Evolutionary conservation across 202 grass and related monocot genomes (phyloP).

Genomic region (Panicum hallii): DNA sequence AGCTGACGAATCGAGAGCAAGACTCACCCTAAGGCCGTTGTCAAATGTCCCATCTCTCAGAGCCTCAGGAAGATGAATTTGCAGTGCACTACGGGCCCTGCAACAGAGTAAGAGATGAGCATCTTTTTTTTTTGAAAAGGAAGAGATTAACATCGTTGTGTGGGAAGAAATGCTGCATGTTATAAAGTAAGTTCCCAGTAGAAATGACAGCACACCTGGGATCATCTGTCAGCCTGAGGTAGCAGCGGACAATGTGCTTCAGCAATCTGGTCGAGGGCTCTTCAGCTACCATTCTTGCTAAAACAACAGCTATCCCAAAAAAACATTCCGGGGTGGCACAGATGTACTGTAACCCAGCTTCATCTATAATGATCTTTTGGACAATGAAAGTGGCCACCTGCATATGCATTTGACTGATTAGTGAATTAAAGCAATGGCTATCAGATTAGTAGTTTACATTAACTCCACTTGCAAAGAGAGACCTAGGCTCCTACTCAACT

Average conservation of each 20-base stretch:
- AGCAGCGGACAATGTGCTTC: slow-evolving; percentile 76
- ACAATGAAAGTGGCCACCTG: slow-evolving; percentile 85
- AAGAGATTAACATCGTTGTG: neutral
- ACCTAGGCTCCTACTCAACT: neutral
- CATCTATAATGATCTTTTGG: slow-evolving; percentile 72
- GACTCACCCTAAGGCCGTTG: slow-evolving; percentile 24
- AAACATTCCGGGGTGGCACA: slow-evolving; percentile 66
- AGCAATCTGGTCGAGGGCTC: slow-evolving; percentile 71
- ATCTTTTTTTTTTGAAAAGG: neutral
- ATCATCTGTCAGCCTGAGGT: slow-evolving; percentile 71
- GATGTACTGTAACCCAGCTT: slow-evolving; percentile 57
- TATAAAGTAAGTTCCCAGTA: neutral
- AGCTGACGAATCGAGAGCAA: neutral
- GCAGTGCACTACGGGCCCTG: slow-evolving; percentile 18
- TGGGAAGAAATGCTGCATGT: neutral
- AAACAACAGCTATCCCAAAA: slow-evolving; percentile 59
- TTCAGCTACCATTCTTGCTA: slow-evolving; percentile 61
- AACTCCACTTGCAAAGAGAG: neutral
- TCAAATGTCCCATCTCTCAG: slow-evolving; percentile 45
- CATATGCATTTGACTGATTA: slow-evolving; percentile 32
- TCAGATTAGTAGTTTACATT: slow-evolving; percentile 11
- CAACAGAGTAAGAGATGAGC: neutral
- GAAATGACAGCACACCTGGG: slow-evolving; percentile 48
- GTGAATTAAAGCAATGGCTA: neutral
- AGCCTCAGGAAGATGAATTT: slow-evolving; percentile 7